phyloP scores from a whole-genome alignment of 768 basidiomycete genomes.

The Mycena filopes region DNA sequence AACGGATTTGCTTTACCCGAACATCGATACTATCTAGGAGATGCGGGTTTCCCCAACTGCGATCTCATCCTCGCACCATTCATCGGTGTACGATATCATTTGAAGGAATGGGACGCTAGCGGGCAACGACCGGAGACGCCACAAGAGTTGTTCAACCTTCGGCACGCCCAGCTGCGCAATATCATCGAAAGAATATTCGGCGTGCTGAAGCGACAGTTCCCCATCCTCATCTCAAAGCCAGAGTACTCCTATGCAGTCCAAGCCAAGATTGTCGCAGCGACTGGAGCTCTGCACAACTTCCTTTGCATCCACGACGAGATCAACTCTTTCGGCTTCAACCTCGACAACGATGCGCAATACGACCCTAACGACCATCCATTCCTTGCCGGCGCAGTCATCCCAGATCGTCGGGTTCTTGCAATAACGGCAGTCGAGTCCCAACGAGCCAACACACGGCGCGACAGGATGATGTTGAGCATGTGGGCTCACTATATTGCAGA shows the following conservation, averaged over 20 bases:
- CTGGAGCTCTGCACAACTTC: slow-evolving; percentile 37
- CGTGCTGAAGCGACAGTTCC: slow-evolving; percentile 18
- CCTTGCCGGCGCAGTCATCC: neutral
- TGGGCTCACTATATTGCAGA: slow-evolving; percentile 4
- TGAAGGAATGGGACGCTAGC: slow-evolving; percentile 41
- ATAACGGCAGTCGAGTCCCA: slow-evolving; percentile 10
- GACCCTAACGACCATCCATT: slow-evolving; percentile 13
- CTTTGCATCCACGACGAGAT: neutral
- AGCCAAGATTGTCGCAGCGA: slow-evolving; percentile 32
- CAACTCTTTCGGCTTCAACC: neutral
- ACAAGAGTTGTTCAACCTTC: slow-evolving; percentile 40
- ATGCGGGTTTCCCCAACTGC: slow-evolving; percentile 41
- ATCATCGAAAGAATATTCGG: slow-evolving; percentile 14
- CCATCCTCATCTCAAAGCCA: slow-evolving; percentile 19
- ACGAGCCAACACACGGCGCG: neutral
- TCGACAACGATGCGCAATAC: neutral
- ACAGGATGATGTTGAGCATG: slow-evolving; percentile 9
- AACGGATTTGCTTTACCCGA: slow-evolving; percentile 22
- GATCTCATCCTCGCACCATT: slow-evolving; percentile 39
- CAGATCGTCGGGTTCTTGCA: slow-evolving; percentile 1
- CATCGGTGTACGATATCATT: slow-evolving; percentile 41
- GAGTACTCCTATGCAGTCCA: slow-evolving; percentile 32
- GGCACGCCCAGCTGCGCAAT: slow-evolving; percentile 33
- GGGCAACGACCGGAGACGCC: slow-evolving; percentile 28
- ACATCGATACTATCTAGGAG: slow-evolving; percentile 39